phyloP scores from a whole-genome alignment of 495 filamentous ascomycete genomes.

The Xylaria flabelliformis region DNA sequence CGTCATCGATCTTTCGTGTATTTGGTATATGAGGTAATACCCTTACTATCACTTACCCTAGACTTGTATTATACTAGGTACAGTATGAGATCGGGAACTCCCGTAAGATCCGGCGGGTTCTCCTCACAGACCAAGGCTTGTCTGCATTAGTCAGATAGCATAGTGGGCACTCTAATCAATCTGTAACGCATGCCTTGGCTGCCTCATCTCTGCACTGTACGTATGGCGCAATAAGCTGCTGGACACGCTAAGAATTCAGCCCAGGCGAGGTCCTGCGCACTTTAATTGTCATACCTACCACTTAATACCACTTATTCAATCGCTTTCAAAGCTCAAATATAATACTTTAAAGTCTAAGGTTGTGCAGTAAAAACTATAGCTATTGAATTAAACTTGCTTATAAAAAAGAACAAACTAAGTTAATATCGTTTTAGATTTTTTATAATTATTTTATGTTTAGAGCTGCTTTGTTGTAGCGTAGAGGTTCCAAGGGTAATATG shows the following conservation, averaged over 20 bases:
- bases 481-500: no score
- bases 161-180: background rate
- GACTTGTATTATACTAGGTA: slow-evolving; percentile 2
- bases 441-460: no score
- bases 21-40: background rate
- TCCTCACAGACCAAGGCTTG: slow-evolving; percentile 12
- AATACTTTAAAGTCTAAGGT: no score
- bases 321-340: no score
- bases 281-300: no score
- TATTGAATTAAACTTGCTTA: no score
- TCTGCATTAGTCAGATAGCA: background rate
- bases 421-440: no score
- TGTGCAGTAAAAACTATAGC: no score
- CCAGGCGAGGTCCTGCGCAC: no score
- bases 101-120: slow-evolving; percentile 17
- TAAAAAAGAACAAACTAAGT: no score
- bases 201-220: background rate
- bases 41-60: background rate
- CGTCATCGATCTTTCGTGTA: slow-evolving; percentile 14
- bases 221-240: background rate
- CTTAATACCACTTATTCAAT: no score
- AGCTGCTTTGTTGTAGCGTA: no score
- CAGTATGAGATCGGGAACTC: slow-evolving; percentile 16
- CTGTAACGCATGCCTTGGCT: background rate
- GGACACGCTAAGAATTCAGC: background rate